Base-by-base conservation (phyloP, 306 rosid genomes). In the Cicer cuneatum region DNA sequence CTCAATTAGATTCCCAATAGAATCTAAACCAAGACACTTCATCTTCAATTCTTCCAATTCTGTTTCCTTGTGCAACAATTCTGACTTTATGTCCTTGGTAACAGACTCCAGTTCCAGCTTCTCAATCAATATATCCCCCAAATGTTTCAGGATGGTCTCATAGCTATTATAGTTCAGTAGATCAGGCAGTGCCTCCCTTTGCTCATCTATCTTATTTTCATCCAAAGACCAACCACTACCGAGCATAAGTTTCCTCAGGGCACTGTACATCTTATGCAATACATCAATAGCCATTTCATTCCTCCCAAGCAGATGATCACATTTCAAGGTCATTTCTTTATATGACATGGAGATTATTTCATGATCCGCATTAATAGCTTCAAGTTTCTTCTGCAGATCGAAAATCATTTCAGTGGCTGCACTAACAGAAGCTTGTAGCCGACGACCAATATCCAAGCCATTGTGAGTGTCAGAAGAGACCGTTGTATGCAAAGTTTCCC, bases 301-400 rank as follows among this genome's bases (percentile, higher is more conserved):
- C 82, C 83, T 86, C 75, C 79, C 83, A 60, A 73, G 89, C 78
- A 95, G 72, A 76, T 87, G 88, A 53, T 81, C 90, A 74, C 76
- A 87, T 69, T 86, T 86, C 43, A 72, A 69, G 66, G 73, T 87
- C 70, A 78, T 74, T 81, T 92, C 96, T 79, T 84, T 85, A 85
- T 69, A 78, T n/a, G 78, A 80, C 16, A 58, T 73, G 66, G 82
- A 78, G 69, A 84, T 59, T 66, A 81, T 75, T 80, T 85, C 89
- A 69, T 73, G 85, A 43, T 88, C 92, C 0, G 78, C 81, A 35
- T 42, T 70, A 70, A 89, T 75, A 80, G 81, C 82, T 76, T 90
- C 92, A 78, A 90, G 89, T 78, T 86, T 87, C 75, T 75, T 81
- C 82, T 43, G 86, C 82, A 92, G 71, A 75, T 85, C 90, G 78